Evolutionary conservation across 2,329 filamentous ascomycete genomes (phyloP), one percentile per base, ranked within the genome.

Genomic region (Pseudophaeomoniella oleicola): DNA sequence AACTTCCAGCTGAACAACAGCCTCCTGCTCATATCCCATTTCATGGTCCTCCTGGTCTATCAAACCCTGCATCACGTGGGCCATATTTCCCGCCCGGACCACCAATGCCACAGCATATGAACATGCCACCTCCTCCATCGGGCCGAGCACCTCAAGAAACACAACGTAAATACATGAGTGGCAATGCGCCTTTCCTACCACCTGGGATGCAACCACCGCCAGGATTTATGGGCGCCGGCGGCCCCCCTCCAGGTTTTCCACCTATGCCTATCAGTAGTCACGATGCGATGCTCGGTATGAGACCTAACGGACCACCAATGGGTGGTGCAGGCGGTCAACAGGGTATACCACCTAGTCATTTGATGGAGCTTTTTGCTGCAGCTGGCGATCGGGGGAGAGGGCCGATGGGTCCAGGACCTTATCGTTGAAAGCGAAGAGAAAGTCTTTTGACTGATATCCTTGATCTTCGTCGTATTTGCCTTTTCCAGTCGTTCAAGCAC

Each of bases 171-270:
- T 47, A 47, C 32, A 46, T 44, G 3, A 48, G 41, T 40, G 46
- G 44, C 16, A 37, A 51, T 4, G 42, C 47, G 11, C 50, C 45
- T 18, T 56, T 53, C 36, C 54, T 52, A 35, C 60, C 60, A 10
- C 60, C 59, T 4, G 59, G 59, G 34, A 62, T 63, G 56, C 58
- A 59, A 47, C 60, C 60, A 17, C 61, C 60, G 16, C 61, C 59
- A 3, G 60, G 60, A 16, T 64, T 62, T 40, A 56, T 63, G 49
- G 48, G 44, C 40, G 47, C 47, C 51, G 59, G 57, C 33, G 57
- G 51, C 2, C 58, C 56, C 30, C 56, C 53, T 3, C 59, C 57
- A 4, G 51, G 52, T 31, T 37, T 58, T n/a, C n/a, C 22, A 27
- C 22, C 56, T 15, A 56, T 62, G 56, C 52, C 52, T 6, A 53